phyloP scores from a whole-genome alignment of 2,329 filamentous ascomycete species.

The Seiridium unicorne region DNA sequence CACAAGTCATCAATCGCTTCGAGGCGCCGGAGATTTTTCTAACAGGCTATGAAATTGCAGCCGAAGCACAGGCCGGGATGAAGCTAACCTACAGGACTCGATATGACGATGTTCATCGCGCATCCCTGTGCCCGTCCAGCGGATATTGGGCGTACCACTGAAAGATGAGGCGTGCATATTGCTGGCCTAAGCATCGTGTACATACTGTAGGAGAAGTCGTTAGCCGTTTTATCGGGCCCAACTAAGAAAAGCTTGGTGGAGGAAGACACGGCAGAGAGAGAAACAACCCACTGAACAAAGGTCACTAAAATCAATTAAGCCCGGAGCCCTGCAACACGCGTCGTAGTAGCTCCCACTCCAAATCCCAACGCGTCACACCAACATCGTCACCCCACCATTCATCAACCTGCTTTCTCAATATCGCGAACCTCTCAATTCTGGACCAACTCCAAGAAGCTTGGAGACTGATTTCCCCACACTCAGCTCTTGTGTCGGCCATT shows the following conservation, averaged over 20 bases:
- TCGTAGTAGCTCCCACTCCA: background rate
- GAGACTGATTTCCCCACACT: too few relatives aligned
- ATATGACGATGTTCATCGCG: background rate
- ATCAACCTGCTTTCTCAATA: background rate
- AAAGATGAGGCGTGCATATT: too few relatives aligned
- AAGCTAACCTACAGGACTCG: background rate
- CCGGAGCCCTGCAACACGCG: background rate
- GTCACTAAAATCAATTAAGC: background rate
- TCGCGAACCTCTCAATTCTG: too few relatives aligned
- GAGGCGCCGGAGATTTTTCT: background rate
- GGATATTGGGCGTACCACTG: too few relatives aligned
- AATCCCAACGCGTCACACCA: background rate
- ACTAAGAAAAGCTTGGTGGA: too few relatives aligned
- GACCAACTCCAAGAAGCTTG: too few relatives aligned
- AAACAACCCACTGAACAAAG: background rate
- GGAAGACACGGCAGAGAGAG: background rate
- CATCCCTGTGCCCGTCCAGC: background rate
- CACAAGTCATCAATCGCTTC: background rate
- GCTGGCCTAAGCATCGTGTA: too few relatives aligned
- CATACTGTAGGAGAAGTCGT: too few relatives aligned
- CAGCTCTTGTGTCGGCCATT: background rate
- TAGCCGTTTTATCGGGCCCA: too few relatives aligned
- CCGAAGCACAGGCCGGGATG: background rate
- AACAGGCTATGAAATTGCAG: background rate
- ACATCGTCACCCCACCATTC: background rate